These are phyloP conservation scores for Larix kaempferi DNA, from an alignment of 75 land plant genomes.

Conservation along the genomic window DNA sequence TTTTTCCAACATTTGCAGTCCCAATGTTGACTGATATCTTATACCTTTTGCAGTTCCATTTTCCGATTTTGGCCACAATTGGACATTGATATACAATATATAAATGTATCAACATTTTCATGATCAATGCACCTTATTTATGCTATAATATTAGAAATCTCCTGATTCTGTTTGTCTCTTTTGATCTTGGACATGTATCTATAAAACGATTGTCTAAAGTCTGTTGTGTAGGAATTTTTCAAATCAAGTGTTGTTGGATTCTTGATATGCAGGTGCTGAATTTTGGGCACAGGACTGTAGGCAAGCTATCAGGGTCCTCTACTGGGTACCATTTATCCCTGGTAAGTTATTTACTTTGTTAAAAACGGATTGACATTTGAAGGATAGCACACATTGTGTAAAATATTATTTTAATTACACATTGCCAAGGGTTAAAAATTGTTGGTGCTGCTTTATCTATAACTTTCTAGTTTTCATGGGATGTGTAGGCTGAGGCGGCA, in stretches of 20 bases:
- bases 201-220: too few species aligned
- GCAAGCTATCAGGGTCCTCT: constrained; percentile 46
- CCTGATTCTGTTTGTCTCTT: too few species aligned
- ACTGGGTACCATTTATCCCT: constrained; percentile 59
- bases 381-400: neutral
- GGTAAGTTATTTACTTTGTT: constrained; percentile 32
- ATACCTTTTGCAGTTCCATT: too few species aligned
- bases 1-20: too few species aligned
- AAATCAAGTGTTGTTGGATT: too few species aligned
- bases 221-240: too few species aligned
- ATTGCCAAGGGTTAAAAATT: neutral
- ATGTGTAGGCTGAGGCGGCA: neutral
- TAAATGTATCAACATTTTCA: neutral
- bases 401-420: neutral
- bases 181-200: too few species aligned
- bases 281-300: constrained; percentile 82
- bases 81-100: too few species aligned
- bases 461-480: neutral
- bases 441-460: neutral
- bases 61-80: too few species aligned
- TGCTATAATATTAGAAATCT: neutral
- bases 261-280: constrained; percentile 59
- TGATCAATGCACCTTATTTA: neutral
- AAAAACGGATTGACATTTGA: neutral
- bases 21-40: too few species aligned